These are phyloP conservation scores for Breynia disticha DNA, from an alignment of 441 rosid species.

Conservation along the genomic window DNA sequence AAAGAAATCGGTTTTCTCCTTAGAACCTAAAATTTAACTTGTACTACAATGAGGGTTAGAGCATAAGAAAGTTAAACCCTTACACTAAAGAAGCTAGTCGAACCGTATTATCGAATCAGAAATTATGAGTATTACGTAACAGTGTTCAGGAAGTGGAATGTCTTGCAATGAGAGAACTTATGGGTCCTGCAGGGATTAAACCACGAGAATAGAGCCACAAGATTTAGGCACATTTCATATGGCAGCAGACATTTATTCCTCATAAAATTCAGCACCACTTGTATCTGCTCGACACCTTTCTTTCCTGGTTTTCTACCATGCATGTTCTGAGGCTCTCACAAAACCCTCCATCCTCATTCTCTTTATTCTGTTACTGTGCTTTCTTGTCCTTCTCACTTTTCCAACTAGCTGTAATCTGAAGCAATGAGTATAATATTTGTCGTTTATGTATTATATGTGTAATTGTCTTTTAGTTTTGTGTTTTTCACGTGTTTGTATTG, in stretches of 20 bases:
- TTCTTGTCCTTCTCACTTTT: no score
- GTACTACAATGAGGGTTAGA: no score
- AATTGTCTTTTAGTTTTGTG: no score
- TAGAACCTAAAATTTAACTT: no score
- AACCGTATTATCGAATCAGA: neutral
- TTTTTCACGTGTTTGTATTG: no score
- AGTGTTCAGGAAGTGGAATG: neutral
- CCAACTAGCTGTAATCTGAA: no score
- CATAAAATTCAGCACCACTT: conserved; percentile 18
- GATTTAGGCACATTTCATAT: neutral
- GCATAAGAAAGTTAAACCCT: no score
- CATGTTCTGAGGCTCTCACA: conserved; percentile 35
- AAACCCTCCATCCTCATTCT: neutral
- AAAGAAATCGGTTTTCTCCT: no score
- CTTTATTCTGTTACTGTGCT: no score
- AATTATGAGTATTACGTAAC: neutral
- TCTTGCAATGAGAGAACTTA: neutral
- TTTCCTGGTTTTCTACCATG: conserved; percentile 14
- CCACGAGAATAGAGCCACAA: conserved; percentile 13
- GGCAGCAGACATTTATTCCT: conserved; percentile 24
- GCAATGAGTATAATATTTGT: no score
- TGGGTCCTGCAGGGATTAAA: conserved; percentile 28
- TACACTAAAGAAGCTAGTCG: neutral
- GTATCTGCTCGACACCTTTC: conserved; percentile 9
- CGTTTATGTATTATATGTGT: no score